Conservation (phyloP, 192 early-diverging fungal genomes). For the Oehlia diaphana region DNA sequence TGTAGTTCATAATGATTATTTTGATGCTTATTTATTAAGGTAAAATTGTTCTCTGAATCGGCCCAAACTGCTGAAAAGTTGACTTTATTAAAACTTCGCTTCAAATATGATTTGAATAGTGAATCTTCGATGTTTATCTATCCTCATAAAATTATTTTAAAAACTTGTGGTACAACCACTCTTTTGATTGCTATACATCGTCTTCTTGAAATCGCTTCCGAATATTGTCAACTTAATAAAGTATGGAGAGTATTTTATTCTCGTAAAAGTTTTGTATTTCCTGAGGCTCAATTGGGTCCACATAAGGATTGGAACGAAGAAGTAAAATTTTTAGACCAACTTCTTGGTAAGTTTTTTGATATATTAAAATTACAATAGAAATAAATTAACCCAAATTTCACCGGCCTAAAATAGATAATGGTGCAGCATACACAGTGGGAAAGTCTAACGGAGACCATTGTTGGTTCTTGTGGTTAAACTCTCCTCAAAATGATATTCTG, state of each 20-base stretch:
- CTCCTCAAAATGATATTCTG: slow-evolving; percentile 57
- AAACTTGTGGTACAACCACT: slow-evolving; percentile 98
- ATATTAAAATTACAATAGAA: background rate
- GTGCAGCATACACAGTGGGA: slow-evolving; percentile 88
- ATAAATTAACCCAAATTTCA: too few relatives aligned
- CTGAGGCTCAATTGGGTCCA: slow-evolving; percentile 82
- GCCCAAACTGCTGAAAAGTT: background rate
- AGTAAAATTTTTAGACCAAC: slow-evolving; percentile 69
- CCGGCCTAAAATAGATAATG: slow-evolving; percentile 45
- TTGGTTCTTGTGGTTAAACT: slow-evolving; percentile 91
- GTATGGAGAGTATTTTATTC: slow-evolving; percentile 91
- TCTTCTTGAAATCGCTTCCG: slow-evolving; percentile 80
- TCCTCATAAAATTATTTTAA: slow-evolving; percentile 91
- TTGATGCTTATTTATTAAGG: slow-evolving; percentile 92
- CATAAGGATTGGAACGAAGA: slow-evolving; percentile 94
- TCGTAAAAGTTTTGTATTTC: slow-evolving; percentile 96
- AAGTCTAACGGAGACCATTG: slow-evolving; percentile 89
- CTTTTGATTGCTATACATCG: slow-evolving; percentile 84
- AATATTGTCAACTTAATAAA: slow-evolving; percentile 60
- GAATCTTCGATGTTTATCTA: slow-evolving; percentile 99
- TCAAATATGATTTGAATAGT: slow-evolving; percentile 37
- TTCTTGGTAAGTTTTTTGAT: slow-evolving; percentile 50
- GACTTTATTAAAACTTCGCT: background rate
- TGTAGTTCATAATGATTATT: slow-evolving; percentile 76
- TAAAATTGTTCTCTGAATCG: slow-evolving; percentile 21